phyloP scores from a whole-genome alignment of 108 stramenopile species.

The Aurantiochytrium sp. region DNA sequence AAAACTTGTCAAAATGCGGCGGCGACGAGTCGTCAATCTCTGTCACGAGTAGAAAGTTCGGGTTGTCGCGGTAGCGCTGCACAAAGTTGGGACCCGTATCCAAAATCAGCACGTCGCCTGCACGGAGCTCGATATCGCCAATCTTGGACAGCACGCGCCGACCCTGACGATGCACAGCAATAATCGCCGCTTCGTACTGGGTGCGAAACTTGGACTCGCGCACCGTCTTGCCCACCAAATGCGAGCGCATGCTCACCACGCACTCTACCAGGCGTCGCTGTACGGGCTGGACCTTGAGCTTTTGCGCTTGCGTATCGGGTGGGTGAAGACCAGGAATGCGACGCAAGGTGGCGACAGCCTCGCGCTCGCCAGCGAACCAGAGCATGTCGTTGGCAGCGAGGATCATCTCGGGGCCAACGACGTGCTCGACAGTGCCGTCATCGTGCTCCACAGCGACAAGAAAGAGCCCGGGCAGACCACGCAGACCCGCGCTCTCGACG shows the following conservation, averaged over 20 bases:
- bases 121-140: neutral
- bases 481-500: neutral
- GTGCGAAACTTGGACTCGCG: neutral
- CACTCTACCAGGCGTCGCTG: neutral
- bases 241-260: neutral
- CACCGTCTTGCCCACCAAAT: neutral
- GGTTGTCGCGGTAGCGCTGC: neutral
- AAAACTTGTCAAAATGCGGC: conserved; percentile 1
- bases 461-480: conserved; percentile 1
- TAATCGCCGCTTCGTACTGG: neutral
- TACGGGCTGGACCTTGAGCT: neutral
- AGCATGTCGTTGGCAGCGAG: neutral
- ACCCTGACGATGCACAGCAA: neutral
- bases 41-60: neutral
- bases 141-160: conserved; percentile 9
- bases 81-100: neutral
- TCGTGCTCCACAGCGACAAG: neutral
- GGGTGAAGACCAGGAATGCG: neutral
- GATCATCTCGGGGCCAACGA: neutral
- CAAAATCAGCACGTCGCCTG: neutral
- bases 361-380: conserved; percentile 10
- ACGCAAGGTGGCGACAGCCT: neutral
- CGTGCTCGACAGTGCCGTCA: neutral
- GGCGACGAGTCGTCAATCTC: neutral
- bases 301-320: neutral